These are phyloP conservation scores for Acmispon strigosus DNA, from an alignment of 306 rosid species.

Conservation along the genomic window DNA sequence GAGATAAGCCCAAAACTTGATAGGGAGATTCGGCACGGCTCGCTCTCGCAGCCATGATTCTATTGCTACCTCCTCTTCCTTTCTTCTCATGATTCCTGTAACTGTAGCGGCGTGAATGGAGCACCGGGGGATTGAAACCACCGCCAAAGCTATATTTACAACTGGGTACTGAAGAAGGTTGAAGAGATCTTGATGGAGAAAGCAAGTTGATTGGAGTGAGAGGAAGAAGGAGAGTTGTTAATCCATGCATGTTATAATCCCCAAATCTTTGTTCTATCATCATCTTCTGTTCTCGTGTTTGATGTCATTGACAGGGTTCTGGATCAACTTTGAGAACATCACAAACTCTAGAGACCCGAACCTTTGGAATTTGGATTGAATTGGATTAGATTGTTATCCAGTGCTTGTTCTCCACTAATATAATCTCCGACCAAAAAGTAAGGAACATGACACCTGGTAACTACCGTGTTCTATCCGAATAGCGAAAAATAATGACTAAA, in stretches of 20 bases:
- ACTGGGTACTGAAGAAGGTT: slow-evolving; percentile 30
- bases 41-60: slow-evolving; percentile 23
- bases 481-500: no score
- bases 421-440: neutral
- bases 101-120: slow-evolving; percentile 7
- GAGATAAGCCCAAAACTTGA: slow-evolving; percentile 70
- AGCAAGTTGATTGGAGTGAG: slow-evolving; percentile 16
- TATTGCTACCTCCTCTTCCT: slow-evolving; percentile 12
- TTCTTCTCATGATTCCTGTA: slow-evolving; percentile 7
- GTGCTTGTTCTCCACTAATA: neutral
- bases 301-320: neutral
- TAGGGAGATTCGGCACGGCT: slow-evolving; percentile 73
- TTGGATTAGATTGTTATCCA: neutral
- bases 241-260: slow-evolving; percentile 48
- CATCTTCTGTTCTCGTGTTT: neutral
- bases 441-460: neutral
- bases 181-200: slow-evolving; percentile 23
- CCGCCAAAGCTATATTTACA: slow-evolving; percentile 1
- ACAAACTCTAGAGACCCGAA: neutral
- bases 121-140: neutral
- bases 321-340: neutral
- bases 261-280: slow-evolving; percentile 25
- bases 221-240: slow-evolving; percentile 34
- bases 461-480: neutral
- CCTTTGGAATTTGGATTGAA: neutral